phyloP scores from a whole-genome alignment of 352 stramenopile genomes.

The Phytophthora pseudosyringae region DNA sequence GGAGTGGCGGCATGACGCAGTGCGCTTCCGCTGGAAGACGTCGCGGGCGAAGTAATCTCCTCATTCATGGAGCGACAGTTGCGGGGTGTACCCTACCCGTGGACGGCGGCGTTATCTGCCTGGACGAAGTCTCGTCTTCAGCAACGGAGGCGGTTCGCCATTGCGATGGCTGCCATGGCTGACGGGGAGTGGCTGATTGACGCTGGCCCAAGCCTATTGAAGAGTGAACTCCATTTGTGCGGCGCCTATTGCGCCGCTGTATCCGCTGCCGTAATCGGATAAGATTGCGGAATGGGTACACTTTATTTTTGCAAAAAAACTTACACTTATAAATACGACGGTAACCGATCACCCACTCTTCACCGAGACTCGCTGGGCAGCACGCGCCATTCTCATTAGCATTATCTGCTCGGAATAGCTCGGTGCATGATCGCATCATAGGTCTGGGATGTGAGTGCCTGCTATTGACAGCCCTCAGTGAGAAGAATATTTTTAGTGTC shows the following conservation, averaged over 20 bases:
- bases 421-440: slow-evolving; percentile 12
- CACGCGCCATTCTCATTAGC: not conserved
- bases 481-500: slow-evolving; percentile 32
- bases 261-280: slow-evolving; percentile 9
- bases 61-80: not conserved
- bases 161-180: not conserved
- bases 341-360: not conserved
- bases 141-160: not conserved
- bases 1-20: slow-evolving; percentile 18
- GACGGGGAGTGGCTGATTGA: not conserved
- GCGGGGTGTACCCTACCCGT: not conserved
- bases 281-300: slow-evolving; percentile 20
- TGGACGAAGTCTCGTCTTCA: slow-evolving; percentile 13
- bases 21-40: slow-evolving; percentile 4
- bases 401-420: slow-evolving; percentile 15
- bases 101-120: slow-evolving; percentile 8
- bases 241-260: no score
- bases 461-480: not conserved
- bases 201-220: not conserved
- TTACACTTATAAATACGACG: slow-evolving; percentile 4
- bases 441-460: slow-evolving; percentile 4
- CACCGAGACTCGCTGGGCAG: slow-evolving; percentile 6
- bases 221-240: slow-evolving; percentile 1
- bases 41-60: not conserved
- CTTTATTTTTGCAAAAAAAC: slow-evolving; percentile 1